phyloP scores from a whole-genome alignment of 176 grass and related monocot genomes.

The Musa itinerans region DNA sequence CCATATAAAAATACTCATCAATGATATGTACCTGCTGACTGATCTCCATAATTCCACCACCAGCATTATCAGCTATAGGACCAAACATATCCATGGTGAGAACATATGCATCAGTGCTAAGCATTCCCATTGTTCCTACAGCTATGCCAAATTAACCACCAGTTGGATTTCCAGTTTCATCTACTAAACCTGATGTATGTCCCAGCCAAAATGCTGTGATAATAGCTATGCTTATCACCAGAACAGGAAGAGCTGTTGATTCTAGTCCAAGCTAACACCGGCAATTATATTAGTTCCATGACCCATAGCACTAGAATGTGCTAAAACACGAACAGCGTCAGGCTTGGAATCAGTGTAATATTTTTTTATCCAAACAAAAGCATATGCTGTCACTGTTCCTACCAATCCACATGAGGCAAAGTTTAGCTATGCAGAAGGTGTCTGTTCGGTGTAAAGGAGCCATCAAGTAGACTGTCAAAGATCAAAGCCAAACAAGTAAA shows the following conservation, averaged over 20 bases:
- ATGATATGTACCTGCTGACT: constrained; percentile 65
- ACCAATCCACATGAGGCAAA: constrained; percentile 91
- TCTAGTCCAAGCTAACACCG: constrained; percentile 80
- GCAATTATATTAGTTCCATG: constrained; percentile 99
- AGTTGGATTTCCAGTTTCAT: constrained; percentile 68
- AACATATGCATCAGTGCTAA: constrained; percentile 95
- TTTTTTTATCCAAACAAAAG: constrained; percentile 92
- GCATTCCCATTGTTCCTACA: constrained; percentile 98
- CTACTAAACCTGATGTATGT: constrained; percentile 76
- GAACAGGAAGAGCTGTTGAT: constrained; percentile 82
- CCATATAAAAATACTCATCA: background rate
- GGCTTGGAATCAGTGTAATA: constrained; percentile 98
- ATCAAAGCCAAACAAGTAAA: background rate
- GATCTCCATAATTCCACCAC: constrained; percentile 97
- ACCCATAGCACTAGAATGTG: constrained; percentile 81
- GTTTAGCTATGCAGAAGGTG: constrained; percentile 91
- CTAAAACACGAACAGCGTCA: constrained; percentile 68
- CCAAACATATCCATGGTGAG: constrained; percentile 99
- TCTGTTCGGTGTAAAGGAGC: constrained; percentile 98
- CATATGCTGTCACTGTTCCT: constrained; percentile 85
- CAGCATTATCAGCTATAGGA: constrained; percentile 90
- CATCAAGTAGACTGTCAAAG: constrained; percentile 77
- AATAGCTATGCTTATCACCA: constrained; percentile 86
- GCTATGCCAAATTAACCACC: constrained; percentile 96
- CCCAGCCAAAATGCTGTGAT: constrained; percentile 87